Percentiles rank a stretch among this genome's conserved stretches.
phyloP scores from a whole-genome alignment of 257 asterid species.

The Petunia axillaris region DNA sequence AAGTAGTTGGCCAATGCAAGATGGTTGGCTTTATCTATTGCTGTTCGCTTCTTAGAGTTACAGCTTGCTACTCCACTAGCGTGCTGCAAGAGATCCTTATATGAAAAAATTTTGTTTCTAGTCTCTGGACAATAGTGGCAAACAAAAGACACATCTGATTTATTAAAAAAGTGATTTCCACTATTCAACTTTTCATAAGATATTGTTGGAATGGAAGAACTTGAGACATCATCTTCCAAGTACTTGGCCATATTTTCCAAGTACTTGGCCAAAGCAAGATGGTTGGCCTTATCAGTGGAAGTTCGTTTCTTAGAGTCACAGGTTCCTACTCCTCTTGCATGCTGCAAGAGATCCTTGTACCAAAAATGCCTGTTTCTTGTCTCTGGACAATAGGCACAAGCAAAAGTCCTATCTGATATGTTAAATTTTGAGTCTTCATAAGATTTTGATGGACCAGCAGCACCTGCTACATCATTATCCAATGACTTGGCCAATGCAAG shows the following conservation, averaged over 20 bases:
- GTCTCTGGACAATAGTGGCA: slow-evolving; percentile 86
- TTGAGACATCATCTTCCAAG: slow-evolving; percentile 50
- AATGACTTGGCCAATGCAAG: slow-evolving; percentile 70
- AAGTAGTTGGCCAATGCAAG: slow-evolving; percentile 70
- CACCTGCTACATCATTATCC: slow-evolving; percentile 47
- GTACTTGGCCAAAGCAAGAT: slow-evolving; percentile 70
- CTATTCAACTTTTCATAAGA: slow-evolving; percentile 51
- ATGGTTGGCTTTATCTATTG: slow-evolving; percentile 66
- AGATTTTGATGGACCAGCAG: slow-evolving; percentile 50
- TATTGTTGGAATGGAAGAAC: slow-evolving; percentile 47
- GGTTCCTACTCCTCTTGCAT: slow-evolving; percentile 59
- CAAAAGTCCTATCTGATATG: slow-evolving; percentile 51
- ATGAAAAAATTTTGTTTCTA: slow-evolving; percentile 52
- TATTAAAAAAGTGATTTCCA: slow-evolving; percentile 55
- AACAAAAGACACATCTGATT: slow-evolving; percentile 52
- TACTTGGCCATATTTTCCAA: slow-evolving; percentile 43
- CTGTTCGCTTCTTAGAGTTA: slow-evolving; percentile 58
- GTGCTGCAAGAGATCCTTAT: slow-evolving; percentile 75
- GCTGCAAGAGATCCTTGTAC: slow-evolving; percentile 72
- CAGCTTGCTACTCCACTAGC: slow-evolving; percentile 60
- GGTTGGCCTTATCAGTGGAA: slow-evolving; percentile 62
- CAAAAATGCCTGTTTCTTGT: slow-evolving; percentile 54
- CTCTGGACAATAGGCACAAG: slow-evolving; percentile 82
- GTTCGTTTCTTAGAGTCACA: slow-evolving; percentile 61
- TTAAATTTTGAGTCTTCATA: slow-evolving; percentile 54